Evolutionary conservation across 1,139 yeast species (phyloP).

Genomic region (Sugiyamaella japonica): DNA sequence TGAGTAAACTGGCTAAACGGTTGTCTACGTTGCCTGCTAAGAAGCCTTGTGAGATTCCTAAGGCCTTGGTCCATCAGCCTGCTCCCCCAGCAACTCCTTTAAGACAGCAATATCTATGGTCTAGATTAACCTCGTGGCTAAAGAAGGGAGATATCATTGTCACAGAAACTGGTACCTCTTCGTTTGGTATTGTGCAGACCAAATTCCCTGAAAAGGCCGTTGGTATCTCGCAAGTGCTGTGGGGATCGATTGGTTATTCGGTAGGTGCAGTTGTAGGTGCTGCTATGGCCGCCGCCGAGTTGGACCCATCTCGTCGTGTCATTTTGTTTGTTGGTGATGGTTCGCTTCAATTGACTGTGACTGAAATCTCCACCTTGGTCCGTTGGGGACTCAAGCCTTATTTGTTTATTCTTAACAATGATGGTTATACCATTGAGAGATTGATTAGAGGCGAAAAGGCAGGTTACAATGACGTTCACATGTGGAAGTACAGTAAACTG

Average conservation of each 20-base stretch:
- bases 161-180: slow-evolving; percentile 88
- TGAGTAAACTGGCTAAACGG: slow-evolving; percentile 48
- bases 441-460: slow-evolving; percentile 81
- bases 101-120: slow-evolving; percentile 83
- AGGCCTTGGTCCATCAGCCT: slow-evolving; percentile 28
- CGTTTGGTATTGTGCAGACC: slow-evolving; percentile 80
- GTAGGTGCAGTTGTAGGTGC: slow-evolving; percentile 88
- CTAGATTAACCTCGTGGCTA: slow-evolving; percentile 69
- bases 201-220: slow-evolving; percentile 70
- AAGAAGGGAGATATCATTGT: slow-evolving; percentile 77
- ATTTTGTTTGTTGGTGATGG: slow-evolving; percentile 88
- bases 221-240: slow-evolving; percentile 84
- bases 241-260: slow-evolving; percentile 90
- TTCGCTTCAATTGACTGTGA: slow-evolving; percentile 83
- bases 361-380: slow-evolving; percentile 81
- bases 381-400: slow-evolving; percentile 80
- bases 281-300: slow-evolving; percentile 76
- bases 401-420: slow-evolving; percentile 78
- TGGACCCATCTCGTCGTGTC: slow-evolving; percentile 68
- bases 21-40: slow-evolving; percentile 21
- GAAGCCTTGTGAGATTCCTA: slow-evolving; percentile 24
- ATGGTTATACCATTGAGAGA: slow-evolving; percentile 87
- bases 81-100: slow-evolving; percentile 45
- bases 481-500: slow-evolving; percentile 73
- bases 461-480: slow-evolving; percentile 74